Evolutionary conservation across 164 flowering plant genomes (phyloP).

Genomic region (Nymphaea thermarum): DNA sequence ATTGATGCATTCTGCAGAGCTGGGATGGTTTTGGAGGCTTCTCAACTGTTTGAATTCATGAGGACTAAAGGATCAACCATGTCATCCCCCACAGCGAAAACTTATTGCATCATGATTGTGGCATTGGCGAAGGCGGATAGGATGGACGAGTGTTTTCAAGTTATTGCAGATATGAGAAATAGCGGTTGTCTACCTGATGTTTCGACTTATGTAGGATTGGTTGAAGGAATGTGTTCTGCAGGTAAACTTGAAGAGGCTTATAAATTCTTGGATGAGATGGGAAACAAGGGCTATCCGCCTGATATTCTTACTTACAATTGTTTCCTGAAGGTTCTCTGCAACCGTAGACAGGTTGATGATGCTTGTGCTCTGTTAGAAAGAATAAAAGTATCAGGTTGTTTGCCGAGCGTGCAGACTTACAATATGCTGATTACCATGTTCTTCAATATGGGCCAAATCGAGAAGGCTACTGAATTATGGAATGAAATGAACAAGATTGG

Average conservation of each 20-base stretch:
- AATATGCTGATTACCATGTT: constrained; percentile 81
- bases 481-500: constrained; percentile 64
- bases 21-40: constrained; percentile 74
- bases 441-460: constrained; percentile 49
- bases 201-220: constrained; percentile 71
- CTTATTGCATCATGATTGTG: constrained; percentile 69
- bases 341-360: constrained; percentile 52
- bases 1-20: constrained; percentile 66
- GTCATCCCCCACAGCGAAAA: constrained; percentile 86
- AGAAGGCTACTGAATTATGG: constrained; percentile 82
- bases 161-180: constrained; percentile 55
- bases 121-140: constrained; percentile 48
- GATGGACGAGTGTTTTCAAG: constrained; percentile 59
- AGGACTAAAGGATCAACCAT: constrained; percentile 54
- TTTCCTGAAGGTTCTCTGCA: constrained; percentile 86
- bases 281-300: constrained; percentile 76
- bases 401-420: constrained; percentile 84
- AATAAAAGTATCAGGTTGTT: constrained; percentile 58
- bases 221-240: constrained; percentile 78
- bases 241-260: constrained; percentile 73
- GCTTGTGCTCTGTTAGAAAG: constrained; percentile 49
- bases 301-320: constrained; percentile 94
- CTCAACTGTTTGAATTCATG: constrained; percentile 69
- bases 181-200: constrained; percentile 94
- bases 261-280: constrained; percentile 81